phyloP scores from a whole-genome alignment of 2,329 filamentous ascomycete species.

The Sphaerostilbella broomeana region DNA sequence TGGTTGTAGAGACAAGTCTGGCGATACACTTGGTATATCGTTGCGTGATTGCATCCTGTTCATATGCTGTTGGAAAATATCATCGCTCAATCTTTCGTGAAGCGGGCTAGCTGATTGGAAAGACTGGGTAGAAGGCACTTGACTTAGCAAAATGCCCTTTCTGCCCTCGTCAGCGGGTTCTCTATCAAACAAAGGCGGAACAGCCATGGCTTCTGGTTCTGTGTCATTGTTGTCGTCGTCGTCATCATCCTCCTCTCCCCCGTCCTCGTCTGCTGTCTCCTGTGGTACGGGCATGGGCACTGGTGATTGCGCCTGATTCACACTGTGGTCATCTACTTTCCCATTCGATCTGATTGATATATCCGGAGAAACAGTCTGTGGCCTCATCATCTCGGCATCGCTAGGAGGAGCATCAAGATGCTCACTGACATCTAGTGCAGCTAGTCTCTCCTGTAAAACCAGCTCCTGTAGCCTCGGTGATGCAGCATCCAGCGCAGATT shows the following conservation, averaged over 20 bases:
- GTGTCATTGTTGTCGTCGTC: no score
- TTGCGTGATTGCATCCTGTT: neutral
- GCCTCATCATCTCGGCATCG: constrained; percentile 3
- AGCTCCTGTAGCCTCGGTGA: constrained; percentile 1
- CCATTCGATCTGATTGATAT: constrained; percentile 8
- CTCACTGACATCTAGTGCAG: neutral
- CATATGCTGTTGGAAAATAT: constrained; percentile 1
- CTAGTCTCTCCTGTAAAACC: constrained; percentile 4
- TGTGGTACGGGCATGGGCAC: no score
- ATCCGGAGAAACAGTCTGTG: constrained; percentile 11
- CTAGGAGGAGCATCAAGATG: neutral
- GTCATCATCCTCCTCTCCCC: neutral
- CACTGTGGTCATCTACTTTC: constrained; percentile 6
- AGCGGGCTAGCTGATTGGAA: constrained; percentile 6
- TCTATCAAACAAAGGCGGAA: no score
- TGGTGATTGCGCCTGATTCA: neutral
- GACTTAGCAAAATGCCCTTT: no score
- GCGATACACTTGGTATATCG: constrained; percentile 1
- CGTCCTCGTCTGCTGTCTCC: no score
- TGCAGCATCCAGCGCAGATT: constrained; percentile 2
- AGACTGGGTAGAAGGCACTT: constrained; percentile 9
- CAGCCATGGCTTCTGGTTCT: no score
- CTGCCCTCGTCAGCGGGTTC: no score
- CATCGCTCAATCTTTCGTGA: constrained; percentile 1
- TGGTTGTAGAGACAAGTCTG: constrained; percentile 5